Base-by-base conservation (phyloP, 208 protist genomes). In the Leishmania turanica region DNA sequence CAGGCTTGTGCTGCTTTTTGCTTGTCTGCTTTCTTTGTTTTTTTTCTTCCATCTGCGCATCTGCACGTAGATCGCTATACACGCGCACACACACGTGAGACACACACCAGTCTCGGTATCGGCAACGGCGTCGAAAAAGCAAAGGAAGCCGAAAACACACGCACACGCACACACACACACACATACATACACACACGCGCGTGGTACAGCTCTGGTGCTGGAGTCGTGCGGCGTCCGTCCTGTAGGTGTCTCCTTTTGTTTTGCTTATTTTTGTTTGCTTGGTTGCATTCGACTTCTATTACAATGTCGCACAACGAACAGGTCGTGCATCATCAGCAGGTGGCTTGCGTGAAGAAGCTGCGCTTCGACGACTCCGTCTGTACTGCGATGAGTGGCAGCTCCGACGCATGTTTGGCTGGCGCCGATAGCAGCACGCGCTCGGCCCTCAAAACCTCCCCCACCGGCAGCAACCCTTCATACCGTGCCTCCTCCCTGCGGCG, bases 401-500 rank as follows among this genome's bases (percentile, higher is more conserved):
- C 82, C 13, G 72, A 72, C 8, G 45, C 70, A 45, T 58, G 60
- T 11, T 9, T 45, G 3, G 47, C 40, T 51, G 70, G 11, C 70
- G 31, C 58, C 58, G 21, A 34, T 56, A 40, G 49, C 72, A 65
- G 58, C 21, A 65, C 77, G 3, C 82, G 82, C 31, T 86, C 82
- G 13, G 82, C 78, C 0, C 54, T 82, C 17, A 86, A 82, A 49
- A 17, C 45, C 5, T 75, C 77, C 27, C 73, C 82, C 8, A 77
- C 70, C 7, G 51, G 15, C 17, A 71, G 15, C 65, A 69, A 11
- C 2, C 51, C 71, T 34, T 65, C 70, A 1, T 31, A 34, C 62
- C 69, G 71, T 34, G 54, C 77, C 21, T 87, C 84, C 69, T 87
- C 84, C 11, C 60, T 83, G 69, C 84, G 84, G 2, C 84, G 79